Conservation (phyloP, 805 yeast species). For the Huiozyma sinensis region DNA sequence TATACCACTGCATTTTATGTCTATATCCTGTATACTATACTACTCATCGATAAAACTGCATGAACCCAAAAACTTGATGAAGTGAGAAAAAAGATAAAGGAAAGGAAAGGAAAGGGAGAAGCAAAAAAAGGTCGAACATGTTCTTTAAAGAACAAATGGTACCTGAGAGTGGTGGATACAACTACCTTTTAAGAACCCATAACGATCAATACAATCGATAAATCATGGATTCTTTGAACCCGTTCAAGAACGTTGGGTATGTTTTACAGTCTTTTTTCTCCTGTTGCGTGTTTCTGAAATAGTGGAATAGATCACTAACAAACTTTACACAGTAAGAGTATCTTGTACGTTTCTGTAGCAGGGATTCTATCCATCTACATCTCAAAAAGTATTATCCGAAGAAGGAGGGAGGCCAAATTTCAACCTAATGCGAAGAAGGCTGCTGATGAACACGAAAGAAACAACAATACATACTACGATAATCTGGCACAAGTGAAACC, state of each 20-base stretch:
- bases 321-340: constrained; percentile 15
- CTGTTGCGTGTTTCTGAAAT: neutral
- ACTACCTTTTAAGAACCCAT: neutral
- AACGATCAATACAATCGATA: too few relatives aligned
- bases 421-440: constrained; percentile 23
- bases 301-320: neutral
- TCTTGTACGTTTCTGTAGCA: constrained; percentile 16
- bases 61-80: neutral
- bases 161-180: too few relatives aligned
- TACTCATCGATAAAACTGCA: too few relatives aligned
- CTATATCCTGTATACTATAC: too few relatives aligned
- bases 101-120: neutral
- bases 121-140: neutral
- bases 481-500: constrained; percentile 37
- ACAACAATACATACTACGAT: constrained; percentile 14
- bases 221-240: constrained; percentile 4
- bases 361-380: constrained; percentile 21
- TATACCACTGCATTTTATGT: too few relatives aligned
- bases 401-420: constrained; percentile 29
- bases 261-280: constrained; percentile 3
- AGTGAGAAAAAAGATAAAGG: neutral
- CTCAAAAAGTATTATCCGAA: constrained; percentile 24
- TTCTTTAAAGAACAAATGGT: neutral
- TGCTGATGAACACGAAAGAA: constrained; percentile 4
- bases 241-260: constrained; percentile 23